Evolutionary conservation across 805 yeast species (phyloP).

Genomic region (Wickerhamiella domercqiae): DNA sequence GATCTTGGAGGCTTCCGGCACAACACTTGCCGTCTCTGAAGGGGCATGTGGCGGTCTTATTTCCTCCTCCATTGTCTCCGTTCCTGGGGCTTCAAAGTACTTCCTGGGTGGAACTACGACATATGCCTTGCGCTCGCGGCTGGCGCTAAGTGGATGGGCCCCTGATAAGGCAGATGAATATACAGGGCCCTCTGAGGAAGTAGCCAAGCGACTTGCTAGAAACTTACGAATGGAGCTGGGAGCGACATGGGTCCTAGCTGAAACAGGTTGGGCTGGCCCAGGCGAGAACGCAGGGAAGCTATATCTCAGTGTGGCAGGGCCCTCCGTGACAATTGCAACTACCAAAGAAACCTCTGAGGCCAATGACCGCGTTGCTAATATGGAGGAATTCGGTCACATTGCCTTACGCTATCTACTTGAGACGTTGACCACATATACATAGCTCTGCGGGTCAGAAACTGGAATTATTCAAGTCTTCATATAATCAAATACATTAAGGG

Average conservation of each 20-base stretch:
- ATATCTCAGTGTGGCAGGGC: constrained; percentile 56
- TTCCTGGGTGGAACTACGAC: constrained; percentile 75
- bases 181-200: constrained; percentile 70
- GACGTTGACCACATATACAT: not conserved
- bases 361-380: constrained; percentile 45
- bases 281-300: constrained; percentile 42
- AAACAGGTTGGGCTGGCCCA: constrained; percentile 84
- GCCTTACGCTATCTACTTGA: constrained; percentile 47
- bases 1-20: constrained; percentile 35
- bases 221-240: constrained; percentile 69
- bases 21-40: constrained; percentile 67
- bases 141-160: constrained; percentile 67
- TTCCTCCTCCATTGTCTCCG: constrained; percentile 64
- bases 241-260: constrained; percentile 66
- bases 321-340: constrained; percentile 36
- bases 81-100: constrained; percentile 74
- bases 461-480: not conserved
- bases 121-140: constrained; percentile 58
- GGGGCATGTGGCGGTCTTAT: constrained; percentile 75
- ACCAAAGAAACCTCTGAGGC: constrained; percentile 31
- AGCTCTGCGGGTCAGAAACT: no score
- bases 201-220: constrained; percentile 62
- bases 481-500: no score
- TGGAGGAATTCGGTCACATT: constrained; percentile 56
- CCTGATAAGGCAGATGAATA: constrained; percentile 51